Percentiles rank a stretch among this genome's conserved stretches.
Evolutionary conservation across 192 early-diverging fungal genomes (phyloP).

Genomic region (Lunasporangiospora selenospora): DNA sequence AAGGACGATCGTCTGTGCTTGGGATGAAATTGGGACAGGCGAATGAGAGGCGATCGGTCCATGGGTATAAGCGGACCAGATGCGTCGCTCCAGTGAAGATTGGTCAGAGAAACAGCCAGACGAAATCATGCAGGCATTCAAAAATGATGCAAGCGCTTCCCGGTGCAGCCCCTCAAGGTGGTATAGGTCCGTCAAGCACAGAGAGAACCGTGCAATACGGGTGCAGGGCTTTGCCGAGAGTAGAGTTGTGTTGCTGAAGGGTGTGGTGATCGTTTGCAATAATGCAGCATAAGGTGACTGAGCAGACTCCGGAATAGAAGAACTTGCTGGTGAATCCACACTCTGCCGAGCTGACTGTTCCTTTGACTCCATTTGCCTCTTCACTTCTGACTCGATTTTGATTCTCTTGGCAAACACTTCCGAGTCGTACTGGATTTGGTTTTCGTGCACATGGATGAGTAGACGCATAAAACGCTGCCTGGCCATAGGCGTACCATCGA

Average conservation of each 20-base stretch:
- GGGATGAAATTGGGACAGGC: not conserved
- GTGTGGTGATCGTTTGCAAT: not conserved
- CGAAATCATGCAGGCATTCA: conserved; percentile 33
- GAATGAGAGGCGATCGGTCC: not conserved
- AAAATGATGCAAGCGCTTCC: conserved; percentile 30
- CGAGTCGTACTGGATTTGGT: conserved; percentile 25
- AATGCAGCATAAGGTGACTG: no score
- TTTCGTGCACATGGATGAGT: conserved; percentile 23
- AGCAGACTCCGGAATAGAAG: not conserved
- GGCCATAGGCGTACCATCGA: conserved; percentile 18
- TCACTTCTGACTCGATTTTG: conserved; percentile 6
- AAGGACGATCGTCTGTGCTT: not conserved
- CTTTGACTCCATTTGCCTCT: no score
- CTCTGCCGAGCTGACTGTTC: not conserved
- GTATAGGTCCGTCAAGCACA: conserved; percentile 38
- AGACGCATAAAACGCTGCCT: conserved; percentile 15
- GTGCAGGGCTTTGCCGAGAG: conserved; percentile 13
- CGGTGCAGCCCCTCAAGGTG: conserved; percentile 30
- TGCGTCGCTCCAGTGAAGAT: conserved; percentile 11
- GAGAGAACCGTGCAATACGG: conserved; percentile 16
- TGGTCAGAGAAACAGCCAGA: conserved; percentile 30
- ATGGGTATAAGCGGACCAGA: conserved; percentile 24
- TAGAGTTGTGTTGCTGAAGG: not conserved
- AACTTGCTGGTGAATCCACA: not conserved
- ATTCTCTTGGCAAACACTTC: conserved; percentile 13